Conservation (phyloP, 331 rosid genomes). For the Dryas integrifolia region DNA sequence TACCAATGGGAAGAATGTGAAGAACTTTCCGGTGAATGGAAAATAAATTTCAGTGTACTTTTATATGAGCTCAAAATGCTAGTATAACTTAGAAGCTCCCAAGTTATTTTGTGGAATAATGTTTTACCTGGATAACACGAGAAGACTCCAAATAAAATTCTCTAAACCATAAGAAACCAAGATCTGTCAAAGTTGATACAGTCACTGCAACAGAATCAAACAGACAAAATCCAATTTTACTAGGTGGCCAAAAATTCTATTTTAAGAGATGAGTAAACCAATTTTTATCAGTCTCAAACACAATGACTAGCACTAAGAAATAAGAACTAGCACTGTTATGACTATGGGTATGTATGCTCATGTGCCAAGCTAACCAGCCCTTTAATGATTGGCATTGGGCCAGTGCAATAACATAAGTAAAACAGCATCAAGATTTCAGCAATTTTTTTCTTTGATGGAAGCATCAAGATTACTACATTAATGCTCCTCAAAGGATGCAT, state of each 20-base stretch:
- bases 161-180: slow-evolving; percentile 98
- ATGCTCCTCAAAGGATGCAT: slow-evolving; percentile 3
- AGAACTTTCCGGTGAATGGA: neutral
- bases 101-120: slow-evolving; percentile 1
- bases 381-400: neutral
- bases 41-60: neutral
- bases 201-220: slow-evolving; percentile 59
- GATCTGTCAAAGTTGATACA: slow-evolving; percentile 79
- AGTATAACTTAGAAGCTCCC: neutral
- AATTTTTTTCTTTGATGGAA: neutral
- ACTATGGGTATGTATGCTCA: neutral
- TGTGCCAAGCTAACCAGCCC: slow-evolving; percentile 2
- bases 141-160: slow-evolving; percentile 96
- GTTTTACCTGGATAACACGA: slow-evolving; percentile 93
- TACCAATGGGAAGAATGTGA: neutral
- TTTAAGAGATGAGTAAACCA: slow-evolving; percentile 8
- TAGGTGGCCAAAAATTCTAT: slow-evolving; percentile 13
- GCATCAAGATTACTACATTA: neutral
- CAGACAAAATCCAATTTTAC: slow-evolving; percentile 25
- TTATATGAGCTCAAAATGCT: neutral
- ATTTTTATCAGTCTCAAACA: neutral
- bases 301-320: neutral
- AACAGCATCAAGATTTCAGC: neutral
- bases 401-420: neutral
- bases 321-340: neutral